Evolutionary conservation across 78 protist species (phyloP).

Genomic region (Trichosphaerium sp.): DNA sequence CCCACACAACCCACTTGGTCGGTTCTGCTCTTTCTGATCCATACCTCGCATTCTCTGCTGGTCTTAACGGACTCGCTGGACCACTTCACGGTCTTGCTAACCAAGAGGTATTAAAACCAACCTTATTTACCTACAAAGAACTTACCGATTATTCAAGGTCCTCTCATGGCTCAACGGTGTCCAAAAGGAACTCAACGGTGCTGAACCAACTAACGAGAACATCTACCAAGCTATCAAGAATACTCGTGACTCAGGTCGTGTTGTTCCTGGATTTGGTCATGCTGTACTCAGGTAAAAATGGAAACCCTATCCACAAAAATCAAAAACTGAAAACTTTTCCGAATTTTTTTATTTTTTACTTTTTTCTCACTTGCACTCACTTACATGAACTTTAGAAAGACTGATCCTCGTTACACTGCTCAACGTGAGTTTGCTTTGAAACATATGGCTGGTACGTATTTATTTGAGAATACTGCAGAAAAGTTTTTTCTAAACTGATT

Average conservation of each 20-base stretch:
- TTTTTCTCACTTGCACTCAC: background rate
- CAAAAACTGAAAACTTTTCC: too few relatives aligned
- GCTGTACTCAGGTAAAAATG: too few relatives aligned
- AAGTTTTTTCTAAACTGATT: too few relatives aligned
- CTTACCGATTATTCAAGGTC: background rate
- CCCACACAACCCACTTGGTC: constrained; percentile 94
- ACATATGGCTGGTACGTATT: too few relatives aligned
- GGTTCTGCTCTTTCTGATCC: constrained; percentile 95
- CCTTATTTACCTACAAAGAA: background rate
- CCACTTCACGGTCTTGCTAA: constrained; percentile 96
- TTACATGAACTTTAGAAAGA: constrained; percentile 49
- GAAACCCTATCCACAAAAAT: too few relatives aligned
- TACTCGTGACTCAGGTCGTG: constrained; percentile 86
- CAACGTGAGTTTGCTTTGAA: constrained; percentile 92
- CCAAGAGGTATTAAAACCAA: constrained; percentile 87
- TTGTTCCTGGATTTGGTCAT: constrained; percentile 96
- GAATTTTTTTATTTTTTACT: too few relatives aligned
- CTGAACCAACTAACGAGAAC: constrained; percentile 42
- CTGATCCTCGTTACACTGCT: constrained; percentile 92
- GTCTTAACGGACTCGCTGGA: constrained; percentile 92
- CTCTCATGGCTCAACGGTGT: constrained; percentile 27
- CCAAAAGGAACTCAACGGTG: constrained; percentile 26
- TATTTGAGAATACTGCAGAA: too few relatives aligned
- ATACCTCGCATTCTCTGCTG: constrained; percentile 84
- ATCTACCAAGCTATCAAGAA: constrained; percentile 75